Evolutionary conservation across 2,329 filamentous ascomycete genomes (phyloP).

Genomic region (Pezicula radicicola): DNA sequence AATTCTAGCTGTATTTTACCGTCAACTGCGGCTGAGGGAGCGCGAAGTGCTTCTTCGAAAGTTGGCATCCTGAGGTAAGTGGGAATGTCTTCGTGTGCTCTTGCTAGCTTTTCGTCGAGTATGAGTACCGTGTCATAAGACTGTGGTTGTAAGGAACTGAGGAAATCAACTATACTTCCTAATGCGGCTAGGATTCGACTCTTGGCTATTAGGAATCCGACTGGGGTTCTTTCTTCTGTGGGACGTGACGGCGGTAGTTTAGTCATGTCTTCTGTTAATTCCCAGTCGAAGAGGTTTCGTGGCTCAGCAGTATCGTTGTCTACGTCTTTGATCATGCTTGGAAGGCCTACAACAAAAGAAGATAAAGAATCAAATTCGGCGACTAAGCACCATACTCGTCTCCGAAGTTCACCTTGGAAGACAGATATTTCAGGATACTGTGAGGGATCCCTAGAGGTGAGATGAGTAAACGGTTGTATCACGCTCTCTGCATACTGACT

Average conservation of each 20-base stretch:
- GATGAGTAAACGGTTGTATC: slow-evolving; percentile 63
- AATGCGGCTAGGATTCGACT: slow-evolving; percentile 63
- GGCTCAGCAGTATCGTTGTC: slow-evolving; percentile 73
- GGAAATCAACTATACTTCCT: slow-evolving; percentile 64
- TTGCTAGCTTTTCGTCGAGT: slow-evolving; percentile 56
- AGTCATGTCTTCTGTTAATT: slow-evolving; percentile 65
- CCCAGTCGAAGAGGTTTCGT: slow-evolving; percentile 74
- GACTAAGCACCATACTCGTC: slow-evolving; percentile 62
- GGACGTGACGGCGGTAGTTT: slow-evolving; percentile 64
- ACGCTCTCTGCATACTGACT: neutral
- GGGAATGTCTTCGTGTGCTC: slow-evolving; percentile 63
- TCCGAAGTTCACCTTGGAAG: slow-evolving; percentile 58
- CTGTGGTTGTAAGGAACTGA: slow-evolving; percentile 45
- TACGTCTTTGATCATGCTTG: slow-evolving; percentile 64
- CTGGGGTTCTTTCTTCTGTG: slow-evolving; percentile 66
- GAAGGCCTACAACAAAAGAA: slow-evolving; percentile 62
- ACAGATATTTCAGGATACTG: slow-evolving; percentile 61
- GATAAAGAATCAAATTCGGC: slow-evolving; percentile 70
- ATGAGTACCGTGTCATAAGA: slow-evolving; percentile 61
- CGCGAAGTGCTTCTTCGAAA: slow-evolving; percentile 62
- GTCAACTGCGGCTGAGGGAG: slow-evolving; percentile 65
- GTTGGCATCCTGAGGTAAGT: slow-evolving; percentile 72
- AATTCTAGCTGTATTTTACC: slow-evolving; percentile 59
- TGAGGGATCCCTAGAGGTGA: slow-evolving; percentile 60
- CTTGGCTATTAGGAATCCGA: slow-evolving; percentile 75